Evolutionary conservation across 495 filamentous ascomycete species (phyloP), one percentile per base, ranked within the genome.

Genomic region (Penicillium diatomitis): DNA sequence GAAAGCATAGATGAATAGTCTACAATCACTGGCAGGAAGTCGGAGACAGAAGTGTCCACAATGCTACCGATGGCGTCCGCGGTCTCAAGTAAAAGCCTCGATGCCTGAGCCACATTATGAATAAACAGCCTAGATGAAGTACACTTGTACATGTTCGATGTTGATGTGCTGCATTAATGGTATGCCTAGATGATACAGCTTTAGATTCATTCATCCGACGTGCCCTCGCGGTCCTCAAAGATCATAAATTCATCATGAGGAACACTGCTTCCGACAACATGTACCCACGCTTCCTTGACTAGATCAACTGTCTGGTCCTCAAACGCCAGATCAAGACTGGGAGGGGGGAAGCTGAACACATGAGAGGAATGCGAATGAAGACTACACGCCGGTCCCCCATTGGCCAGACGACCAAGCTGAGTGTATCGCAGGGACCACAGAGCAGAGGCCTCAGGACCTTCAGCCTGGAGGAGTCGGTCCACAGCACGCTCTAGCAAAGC

Each of bases 341-440:
- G 59, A 4, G 78, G 66, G 20, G 81, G 77, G 41, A 90, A 65
- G 52, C 47, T 53, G 11, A 66, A 49, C 38, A 65, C 50, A 52
- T 63, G 60, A 35, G 64, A 58, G 12, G 59, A 53, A 36, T 50
- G 58, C 8, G 51, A 46, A 28, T 52, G 36, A 20, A 56, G 48
- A 11, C 33, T 28, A 28, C 46, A 34, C n/a, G 36, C 20, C 38
- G 48, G 42, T n/a, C 42, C 50, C 38, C 48, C 47, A 32, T 41
- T 58, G 49, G 43, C 56, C 20, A 49, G 37, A 37, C 60, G 61
- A 32, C 65, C 65, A 3, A 61, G 43, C 46, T 83, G 81, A 41
- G 75, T 77, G 59, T 88, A 89, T 47, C 73, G 74, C 37, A 90
- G 54, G 37, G 69, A 73, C 78, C 80, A 88, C 3, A 87, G 63